Conservation (phyloP, 2,329 filamentous ascomycete species). For the Sporothrix humicola region DNA sequence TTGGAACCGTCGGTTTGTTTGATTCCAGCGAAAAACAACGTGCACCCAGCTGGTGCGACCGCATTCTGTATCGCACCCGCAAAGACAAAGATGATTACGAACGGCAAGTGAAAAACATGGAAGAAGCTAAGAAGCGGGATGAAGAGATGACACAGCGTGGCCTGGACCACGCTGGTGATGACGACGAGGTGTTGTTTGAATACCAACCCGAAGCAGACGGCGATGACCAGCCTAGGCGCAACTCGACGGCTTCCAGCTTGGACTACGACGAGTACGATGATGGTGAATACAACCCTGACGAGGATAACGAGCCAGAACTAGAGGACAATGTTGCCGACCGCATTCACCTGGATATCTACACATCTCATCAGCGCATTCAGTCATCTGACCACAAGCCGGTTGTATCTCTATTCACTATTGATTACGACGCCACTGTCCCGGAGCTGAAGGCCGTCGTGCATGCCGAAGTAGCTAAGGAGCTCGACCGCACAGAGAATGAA, state of each 20-base stretch:
- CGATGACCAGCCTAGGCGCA: constrained; percentile 47
- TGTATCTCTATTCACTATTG: constrained; percentile 78
- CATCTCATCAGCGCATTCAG: constrained; percentile 84
- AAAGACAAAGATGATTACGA: constrained; percentile 72
- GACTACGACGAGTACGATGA: constrained; percentile 69
- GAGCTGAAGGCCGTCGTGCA: constrained; percentile 84
- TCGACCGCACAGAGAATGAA: constrained; percentile 73
- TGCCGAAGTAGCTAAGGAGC: constrained; percentile 81
- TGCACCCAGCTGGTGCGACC: constrained; percentile 95
- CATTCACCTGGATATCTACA: constrained; percentile 70
- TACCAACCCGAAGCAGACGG: constrained; percentile 83
- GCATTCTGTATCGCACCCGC: constrained; percentile 83
- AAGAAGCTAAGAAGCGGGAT: constrained; percentile 72
- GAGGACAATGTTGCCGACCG: constrained; percentile 56
- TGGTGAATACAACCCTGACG: constrained; percentile 54
- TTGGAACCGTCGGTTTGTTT: constrained; percentile 89
- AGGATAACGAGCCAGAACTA: neutral
- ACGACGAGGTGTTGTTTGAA: constrained; percentile 85
- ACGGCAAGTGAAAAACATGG: constrained; percentile 65
- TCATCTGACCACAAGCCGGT: constrained; percentile 97
- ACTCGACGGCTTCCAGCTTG: constrained; percentile 41
- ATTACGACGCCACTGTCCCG: constrained; percentile 85
- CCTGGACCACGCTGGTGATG: constrained; percentile 72
- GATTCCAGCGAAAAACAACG: constrained; percentile 95
- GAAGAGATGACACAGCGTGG: constrained; percentile 85